phyloP scores from a whole-genome alignment of 1,284 basidiomycete species.

The Cystobasidiaceae sp. region DNA sequence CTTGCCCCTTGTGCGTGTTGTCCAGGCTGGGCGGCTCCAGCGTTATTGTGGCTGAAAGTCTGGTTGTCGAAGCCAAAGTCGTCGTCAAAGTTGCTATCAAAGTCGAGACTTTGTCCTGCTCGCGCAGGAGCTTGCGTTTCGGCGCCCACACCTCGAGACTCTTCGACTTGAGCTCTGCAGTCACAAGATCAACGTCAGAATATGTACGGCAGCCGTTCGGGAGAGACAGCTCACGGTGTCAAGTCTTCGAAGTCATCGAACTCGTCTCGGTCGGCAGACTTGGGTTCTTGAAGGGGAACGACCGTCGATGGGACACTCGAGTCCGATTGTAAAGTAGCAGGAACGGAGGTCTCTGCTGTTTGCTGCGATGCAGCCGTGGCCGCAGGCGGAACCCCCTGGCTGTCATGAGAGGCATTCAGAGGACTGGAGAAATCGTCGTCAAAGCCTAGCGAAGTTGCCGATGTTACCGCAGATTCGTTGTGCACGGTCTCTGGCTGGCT shows the following conservation, averaged over 20 bases:
- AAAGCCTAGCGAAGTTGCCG: constrained; percentile 8
- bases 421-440: constrained; percentile 26
- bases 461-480: background rate
- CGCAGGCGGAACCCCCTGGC: background rate
- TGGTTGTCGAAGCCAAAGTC: constrained; percentile 7
- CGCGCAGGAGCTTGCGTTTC: background rate
- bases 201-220: background rate
- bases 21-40: background rate
- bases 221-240: background rate
- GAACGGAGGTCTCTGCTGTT: background rate
- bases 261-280: background rate
- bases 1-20: background rate
- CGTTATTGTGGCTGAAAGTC: constrained; percentile 19
- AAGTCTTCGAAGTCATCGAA: constrained; percentile 30
- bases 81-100: constrained; percentile 15
- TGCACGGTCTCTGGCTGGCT: background rate
- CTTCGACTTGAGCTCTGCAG: constrained; percentile 8
- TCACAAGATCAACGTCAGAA: background rate
- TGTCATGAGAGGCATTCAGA: background rate
- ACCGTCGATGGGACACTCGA: too few relatives aligned
- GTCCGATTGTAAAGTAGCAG: too few relatives aligned
- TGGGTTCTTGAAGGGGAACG: too few relatives aligned
- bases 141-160: background rate
- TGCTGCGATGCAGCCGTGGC: background rate
- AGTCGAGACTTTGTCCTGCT: constrained; percentile 17